Evolutionary conservation across 176 grass and related monocot species (phyloP), one percentile per base, ranked within the genome.

Genomic region (Zoysia japonica): DNA sequence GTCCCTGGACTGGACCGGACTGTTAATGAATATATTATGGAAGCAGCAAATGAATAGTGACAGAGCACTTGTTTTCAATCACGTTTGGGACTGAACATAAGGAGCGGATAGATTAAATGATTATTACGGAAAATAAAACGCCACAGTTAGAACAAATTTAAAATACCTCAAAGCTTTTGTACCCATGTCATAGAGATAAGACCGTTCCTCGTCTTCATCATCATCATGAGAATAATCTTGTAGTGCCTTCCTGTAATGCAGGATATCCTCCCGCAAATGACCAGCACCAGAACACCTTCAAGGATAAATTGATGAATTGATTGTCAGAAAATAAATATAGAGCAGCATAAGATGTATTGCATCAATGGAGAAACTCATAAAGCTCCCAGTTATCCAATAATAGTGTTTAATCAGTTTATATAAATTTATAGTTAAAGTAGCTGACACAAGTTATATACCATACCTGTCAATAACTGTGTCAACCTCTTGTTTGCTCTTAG

Each of bases 161-260:
- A 89, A 85, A 83, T 80, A 94, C 96, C 92, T 90, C 78, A 98
- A 88, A 85, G 96, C 92, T 94, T 98, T 98, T 65, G 89, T 98
- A 71, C 96, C 88, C 88, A 98, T 93, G 68, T 98, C 96, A 86
- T 83, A 89, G 37, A 93, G 86, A 85, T 91, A 87, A 53, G 92
- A 92, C 70, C 79, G 59, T 79, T 68, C 65, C 56, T 94, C 92
- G 4, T 97, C 94, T 9, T 97, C 76, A 2, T 68, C 77, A 0
- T 79, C 92, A 45, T 94, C 91, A 84, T 77, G 77, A 16, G 88
- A 79, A 75, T 64, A 91, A 76, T 91, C 83, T 81, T 90, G 90
- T 84, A 98, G 72, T 67, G 70, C 86, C 78, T 92, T 93, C 86
- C 89, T 94, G 64, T 82, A 91, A 37, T 71, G 75, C 43, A 95